Evolutionary conservation across 1,139 yeast species (phyloP), one percentile per base, ranked within the genome.

Genomic region (Tardiomyces digboiensis): DNA sequence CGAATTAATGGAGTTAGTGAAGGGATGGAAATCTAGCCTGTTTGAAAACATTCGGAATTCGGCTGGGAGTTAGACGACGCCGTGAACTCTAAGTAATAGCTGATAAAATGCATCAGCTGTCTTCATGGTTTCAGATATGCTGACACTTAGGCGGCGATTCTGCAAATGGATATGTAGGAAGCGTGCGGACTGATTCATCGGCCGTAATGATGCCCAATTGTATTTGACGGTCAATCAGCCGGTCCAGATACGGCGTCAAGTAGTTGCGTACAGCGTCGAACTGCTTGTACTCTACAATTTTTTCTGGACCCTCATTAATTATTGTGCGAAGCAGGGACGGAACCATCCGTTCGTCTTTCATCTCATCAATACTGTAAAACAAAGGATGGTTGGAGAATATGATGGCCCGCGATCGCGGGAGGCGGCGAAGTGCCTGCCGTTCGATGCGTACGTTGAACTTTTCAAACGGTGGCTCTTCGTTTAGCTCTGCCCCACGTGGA

Each of bases 301-400:
- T 74, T 49, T 75, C 78, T 4, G 87, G 87, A 0, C 78, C 87
- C 58, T 81, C 86, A 50, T 65, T 75, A 33, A 82, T 63, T 44
- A 80, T 77, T 56, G 79, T 80, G 53, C 74, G 72, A 43, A 81
- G 58, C 44, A 81, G 66, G 1, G 84, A 76, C n/a, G 88, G 88
- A 29, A 82, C 69, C 62, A 77, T 60, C 7, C 88, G 87, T 57
- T 82, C 89, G 57, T 82, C 85, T 57, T 80, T 80, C 87, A 82
- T 80, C 56, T 82, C 88, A 21, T 80, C 87, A 46, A 82, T 68
- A 2, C 80, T 71, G 61, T 82, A 82, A 58, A 76, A 80, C 10
- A 80, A 68, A 2, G 88, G 88, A 57, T 82, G 88, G 57, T 81
- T 77, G 39, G 81, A 67, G 59, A 80, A 78, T 29, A 79, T 67